Evolutionary conservation across 2,329 filamentous ascomycete genomes (phyloP), one percentile per base, ranked within the genome.

Genomic region (Didymella segeticola): DNA sequence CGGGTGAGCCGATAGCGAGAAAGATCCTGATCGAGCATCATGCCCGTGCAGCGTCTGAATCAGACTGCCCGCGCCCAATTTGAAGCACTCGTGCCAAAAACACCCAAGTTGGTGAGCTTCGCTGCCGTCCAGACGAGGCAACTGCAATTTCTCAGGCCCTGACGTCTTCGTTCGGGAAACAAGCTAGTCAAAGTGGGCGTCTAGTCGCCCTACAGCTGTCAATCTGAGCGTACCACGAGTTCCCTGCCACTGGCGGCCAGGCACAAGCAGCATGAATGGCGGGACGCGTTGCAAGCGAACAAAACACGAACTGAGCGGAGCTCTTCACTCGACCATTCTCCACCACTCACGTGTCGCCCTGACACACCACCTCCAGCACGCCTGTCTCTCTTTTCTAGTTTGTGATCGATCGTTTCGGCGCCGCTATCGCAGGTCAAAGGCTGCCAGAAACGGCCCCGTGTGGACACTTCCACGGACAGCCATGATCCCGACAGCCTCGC

Each of bases 151-250:
- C 53, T 42, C 54, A 56, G 47, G 30, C 41, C 33, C 56, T 34
- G 45, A 61, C 29, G 33, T n/a, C 54, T 47, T 53, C 47, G 30
- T 52, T 52, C 41, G 38, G 48, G 43, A 48, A 52, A 52, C 36
- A 49, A 30, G 27, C 29, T 31, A 49, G 34, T 37, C 34, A 14
- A 37, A 47, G 43, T 57, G 63, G 61, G 57, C 53, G 41, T 67
- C 68, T 68, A 61, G 53, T 70, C 67, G 68, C 66, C 69, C 63
- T 69, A 65, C 63, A 59, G 58, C 61, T 70, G 64, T 67, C 66
- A 67, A 61, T 56, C 53, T 58, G 43, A 37, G 58, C 57, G 51
- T 57, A 60, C 63, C 54, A 54, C 57, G 43, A 51, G 46, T 56
- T 63, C 66, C 67, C 54, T 69, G 66, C 56, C 43, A 50, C 34